Percentiles rank a stretch among this genome's conserved stretches.
phyloP scores from a whole-genome alignment of 163 green algal species.

The Scenedesmus sp. region DNA sequence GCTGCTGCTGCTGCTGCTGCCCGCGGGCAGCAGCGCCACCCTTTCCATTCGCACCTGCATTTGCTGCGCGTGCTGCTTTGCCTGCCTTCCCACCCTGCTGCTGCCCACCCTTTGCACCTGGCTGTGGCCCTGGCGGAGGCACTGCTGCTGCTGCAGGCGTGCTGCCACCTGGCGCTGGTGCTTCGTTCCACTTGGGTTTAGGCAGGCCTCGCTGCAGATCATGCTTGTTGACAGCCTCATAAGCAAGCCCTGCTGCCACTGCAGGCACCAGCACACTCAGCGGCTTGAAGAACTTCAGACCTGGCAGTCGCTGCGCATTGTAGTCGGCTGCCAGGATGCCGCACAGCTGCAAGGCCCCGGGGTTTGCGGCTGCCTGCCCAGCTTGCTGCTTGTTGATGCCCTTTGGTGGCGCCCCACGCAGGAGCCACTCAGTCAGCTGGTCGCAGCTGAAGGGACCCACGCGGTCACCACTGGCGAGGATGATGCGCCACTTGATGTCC shows the following conservation, averaged over 20 bases:
- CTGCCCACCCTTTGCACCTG: not conserved
- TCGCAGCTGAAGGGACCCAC: constrained; percentile 41
- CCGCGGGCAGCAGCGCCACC: not conserved
- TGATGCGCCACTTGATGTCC: constrained; percentile 55
- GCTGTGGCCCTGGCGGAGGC: not conserved
- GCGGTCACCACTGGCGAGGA: constrained; percentile 46
- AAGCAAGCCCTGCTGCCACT: constrained; percentile 24
- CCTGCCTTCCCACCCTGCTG: not conserved
- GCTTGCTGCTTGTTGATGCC: constrained; percentile 51
- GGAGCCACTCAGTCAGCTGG: constrained; percentile 46
- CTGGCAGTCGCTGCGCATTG: constrained; percentile 56
- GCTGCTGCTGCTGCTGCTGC: constrained; percentile 11
- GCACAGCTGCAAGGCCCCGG: constrained; percentile 21
- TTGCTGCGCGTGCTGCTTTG: constrained; percentile 4
- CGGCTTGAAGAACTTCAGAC: constrained; percentile 54
- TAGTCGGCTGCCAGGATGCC: constrained; percentile 48
- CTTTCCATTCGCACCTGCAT: not conserved
- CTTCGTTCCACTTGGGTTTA: constrained; percentile 49
- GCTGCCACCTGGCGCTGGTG: not conserved
- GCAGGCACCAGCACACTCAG: constrained; percentile 22
- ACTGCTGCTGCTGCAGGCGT: not conserved
- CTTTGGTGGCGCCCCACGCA: constrained; percentile 30
- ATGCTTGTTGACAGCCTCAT: constrained; percentile 57
- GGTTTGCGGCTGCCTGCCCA: not conserved
- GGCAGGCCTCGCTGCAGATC: constrained; percentile 46